Evolutionary conservation across 139 green algal genomes (phyloP).

Genomic region (Pedinophyceae sp.): DNA sequence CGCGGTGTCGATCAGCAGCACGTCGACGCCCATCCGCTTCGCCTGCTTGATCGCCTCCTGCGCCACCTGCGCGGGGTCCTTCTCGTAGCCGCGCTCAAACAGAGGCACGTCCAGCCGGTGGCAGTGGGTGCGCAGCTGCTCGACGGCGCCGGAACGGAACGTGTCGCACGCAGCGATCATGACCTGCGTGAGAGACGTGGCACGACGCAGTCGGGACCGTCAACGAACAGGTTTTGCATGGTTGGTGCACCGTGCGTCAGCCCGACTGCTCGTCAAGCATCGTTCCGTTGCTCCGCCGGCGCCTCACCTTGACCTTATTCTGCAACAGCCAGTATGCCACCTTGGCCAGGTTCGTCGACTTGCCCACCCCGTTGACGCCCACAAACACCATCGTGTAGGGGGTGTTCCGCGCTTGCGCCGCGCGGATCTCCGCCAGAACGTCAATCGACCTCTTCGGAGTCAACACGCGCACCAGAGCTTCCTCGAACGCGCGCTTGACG

Average conservation of each 20-base stretch:
- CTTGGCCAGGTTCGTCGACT: conserved; percentile 97
- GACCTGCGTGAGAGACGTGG: conserved; percentile 24
- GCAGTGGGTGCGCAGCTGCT: conserved; percentile 96
- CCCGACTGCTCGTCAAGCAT: too few relatives aligned
- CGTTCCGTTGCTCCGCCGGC: too few relatives aligned
- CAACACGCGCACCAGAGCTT: conserved; percentile 51
- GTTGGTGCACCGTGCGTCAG: neutral
- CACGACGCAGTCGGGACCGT: neutral
- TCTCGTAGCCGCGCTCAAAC: conserved; percentile 97
- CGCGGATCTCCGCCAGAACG: conserved; percentile 47
- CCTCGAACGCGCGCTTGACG: conserved; percentile 40
- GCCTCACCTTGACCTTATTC: conserved; percentile 31
- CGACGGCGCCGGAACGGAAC: conserved; percentile 90
- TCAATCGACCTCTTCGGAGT: conserved; percentile 52
- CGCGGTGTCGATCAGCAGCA: conserved; percentile 96
- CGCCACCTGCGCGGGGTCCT: conserved; percentile 83
- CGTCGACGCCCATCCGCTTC: conserved; percentile 54
- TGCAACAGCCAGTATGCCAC: conserved; percentile 90
- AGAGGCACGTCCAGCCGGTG: conserved; percentile 67
- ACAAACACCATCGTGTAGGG: conserved; percentile 95
- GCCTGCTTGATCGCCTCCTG: conserved; percentile 74
- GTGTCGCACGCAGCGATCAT: conserved; percentile 97
- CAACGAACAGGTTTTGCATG: neutral
- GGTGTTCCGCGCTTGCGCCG: conserved; percentile 31
- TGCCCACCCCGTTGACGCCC: conserved; percentile 98